Evolutionary conservation across 2,329 filamentous ascomycete species (phyloP), one percentile per base, ranked within the genome.

Genomic region (Paraconiothyrium brasiliense): DNA sequence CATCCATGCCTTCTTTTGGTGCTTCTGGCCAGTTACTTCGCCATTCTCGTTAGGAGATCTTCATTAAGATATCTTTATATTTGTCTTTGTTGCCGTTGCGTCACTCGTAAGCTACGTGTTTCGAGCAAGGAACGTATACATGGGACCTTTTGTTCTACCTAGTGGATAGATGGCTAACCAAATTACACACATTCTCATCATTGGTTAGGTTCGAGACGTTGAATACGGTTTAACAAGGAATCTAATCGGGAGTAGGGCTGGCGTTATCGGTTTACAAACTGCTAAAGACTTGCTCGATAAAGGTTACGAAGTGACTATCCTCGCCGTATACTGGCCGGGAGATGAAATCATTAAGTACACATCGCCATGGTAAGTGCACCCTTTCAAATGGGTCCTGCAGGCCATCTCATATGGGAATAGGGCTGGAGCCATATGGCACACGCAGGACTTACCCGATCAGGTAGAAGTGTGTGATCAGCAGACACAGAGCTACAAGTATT

Each of bases 351-450:
- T 79, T 7, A 74, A 80, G 30, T 83, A 83, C 61, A 79, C 81
- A 4, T 82, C 80, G 20, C 78, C 80, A 49, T 82, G 81, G 81
- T 81, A 69, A 30, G 68, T 44, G 14, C 2, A 13, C n/a, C 27
- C 32, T 30, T 24, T 32, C 24, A 16, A 50, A 3, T 3, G 30
- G n/a, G 13, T 55, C 5, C n/a, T 58, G 11, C 9, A 44, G 16
- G 43, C 39, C 14, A 47, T 8, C 49, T 27, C 47, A 50, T 14
- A 57, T 1, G 24, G 27, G 1, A 16, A 3, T 39, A 82, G 80
- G 80, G 83, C 83, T 1, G 83, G 83, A 4, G 83, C 80, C 1
- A 79, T 84, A 57, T 84, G 82, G 82, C 76, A 80, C 39, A 79
- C 81, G 2, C 80, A 83, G 62, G 78, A 81, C 16, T 67, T 69